Evolutionary conservation across 352 stramenopile genomes (phyloP), one percentile per base, ranked within the genome.

Genomic region (Phytopythium cucurbitacearum): DNA sequence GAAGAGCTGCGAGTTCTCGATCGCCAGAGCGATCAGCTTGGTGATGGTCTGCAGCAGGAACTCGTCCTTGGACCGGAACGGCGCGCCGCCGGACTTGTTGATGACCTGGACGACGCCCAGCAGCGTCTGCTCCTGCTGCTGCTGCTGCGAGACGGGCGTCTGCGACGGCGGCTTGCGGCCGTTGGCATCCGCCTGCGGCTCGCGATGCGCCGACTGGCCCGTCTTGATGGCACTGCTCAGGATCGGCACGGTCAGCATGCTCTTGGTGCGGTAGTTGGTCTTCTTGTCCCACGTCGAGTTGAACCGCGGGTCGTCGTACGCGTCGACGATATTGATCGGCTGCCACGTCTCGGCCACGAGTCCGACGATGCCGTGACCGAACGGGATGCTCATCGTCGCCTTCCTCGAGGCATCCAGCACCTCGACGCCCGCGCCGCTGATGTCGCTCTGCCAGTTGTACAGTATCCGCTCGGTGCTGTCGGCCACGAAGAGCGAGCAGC

Each of bases 1-100:
- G 53, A 91, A 91, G 16, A 89, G 53, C 48, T 89, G 80, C 16
- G 76, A 89, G 61, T 91, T 89, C 35, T 91, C 78, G 21, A 91
- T 91, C 4, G 80, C 80, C 16, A 91, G 58, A 10, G 78, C 81
- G 35, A 91, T 89, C 36, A 91, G 62, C 46, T 91, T 89, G 1
- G 81, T 77, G 44, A 91, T 87, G 1, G 78, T 87, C 39, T 80
- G 64, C 28, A 91, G 59, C 40, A 89, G 62, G 32, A 89, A 89
- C 57, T 89, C 81, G 56, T 91, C 81, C 48, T 89, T 89, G n/a
- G 76, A 60, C 13, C 76, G 80, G 61, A 91, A 91, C 21, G 78
- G 76, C 10, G 81, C 78, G 7, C 78, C 81, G 15, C 81, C 78
- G 0, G 81, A 86, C 39, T 91, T 91, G 62, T 89, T 91, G 56